Evolutionary conservation across 345 rosid genomes (phyloP), one percentile per base, ranked within the genome.

Genomic region (Hevea brasiliensis): DNA sequence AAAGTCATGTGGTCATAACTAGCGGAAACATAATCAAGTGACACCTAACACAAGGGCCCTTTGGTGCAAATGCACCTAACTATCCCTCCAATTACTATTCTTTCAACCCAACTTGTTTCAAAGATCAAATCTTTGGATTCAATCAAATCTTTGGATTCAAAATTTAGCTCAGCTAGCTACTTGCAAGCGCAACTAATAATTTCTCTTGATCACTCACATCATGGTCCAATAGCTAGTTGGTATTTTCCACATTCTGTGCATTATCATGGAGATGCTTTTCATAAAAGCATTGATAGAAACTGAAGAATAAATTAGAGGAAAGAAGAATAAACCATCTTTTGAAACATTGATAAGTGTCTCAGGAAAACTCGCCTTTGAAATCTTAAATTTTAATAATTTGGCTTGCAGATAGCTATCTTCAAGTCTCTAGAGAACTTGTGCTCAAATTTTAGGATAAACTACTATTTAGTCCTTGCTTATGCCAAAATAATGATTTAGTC

Each of bases 61-160:
- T 68, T 48, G 67, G 85, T 88, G 92, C 80, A 26, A 32, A 61
- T 37, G 17, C 50, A 78, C 89, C 89, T 74, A 86, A 80, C 81
- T 66, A 7, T 65, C 68, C 6, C 32, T 47, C 14, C 24, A 42
- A 13, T 42, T 54, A 59, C 50, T 23, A 51, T 48, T 74, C 32
- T 76, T 57, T 61, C 55, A 15, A 67, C 54, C 61, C 37, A 66
- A 24, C 21, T 55, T 72, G 68, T 45, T 72, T 75, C 67, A 44
- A 78, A 74, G 48, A n/a, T n/a, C n/a, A n/a, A n/a, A n/a, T n/a
- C n/a, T n/a, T n/a, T n/a, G n/a, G n/a, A n/a, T n/a, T n/a, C n/a
- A 20, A 62, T 8, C 57, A 54, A 65, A 45, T 53, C 32, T 47
- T 27, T 18, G 27, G 12, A 66, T 72, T 75, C 84, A 68, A 82